A percentile compares a stretch with the other conserved stretches of the same genome.
These are phyloP conservation scores for Stachybotrys echinatus DNA, from an alignment of 2,329 filamentous ascomycete species.

Conservation along the genomic window DNA sequence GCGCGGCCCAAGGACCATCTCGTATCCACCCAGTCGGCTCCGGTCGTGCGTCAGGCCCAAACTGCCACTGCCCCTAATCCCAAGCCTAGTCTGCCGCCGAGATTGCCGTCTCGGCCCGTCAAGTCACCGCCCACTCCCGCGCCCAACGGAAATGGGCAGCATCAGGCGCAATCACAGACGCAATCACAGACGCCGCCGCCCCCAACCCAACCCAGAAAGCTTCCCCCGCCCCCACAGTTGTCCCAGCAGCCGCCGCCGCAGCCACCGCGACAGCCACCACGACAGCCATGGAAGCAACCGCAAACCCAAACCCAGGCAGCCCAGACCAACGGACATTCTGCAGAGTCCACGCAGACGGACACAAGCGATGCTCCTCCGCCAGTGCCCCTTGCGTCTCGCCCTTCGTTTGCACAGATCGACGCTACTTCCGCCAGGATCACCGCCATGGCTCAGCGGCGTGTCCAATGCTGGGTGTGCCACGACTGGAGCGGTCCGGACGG, in stretches of 20 bases:
- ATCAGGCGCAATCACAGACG: background rate
- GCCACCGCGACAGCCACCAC: constrained; percentile 6
- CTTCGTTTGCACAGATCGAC: constrained; percentile 45
- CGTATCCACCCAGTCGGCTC: constrained; percentile 5
- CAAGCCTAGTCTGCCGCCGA: constrained; percentile 41
- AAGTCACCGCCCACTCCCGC: constrained; percentile 18
- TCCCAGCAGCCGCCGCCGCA: constrained; percentile 36
- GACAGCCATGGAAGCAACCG: background rate
- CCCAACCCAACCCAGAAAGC: constrained; percentile 4
- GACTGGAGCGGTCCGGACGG: constrained; percentile 81
- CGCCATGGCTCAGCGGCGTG: constrained; percentile 16
- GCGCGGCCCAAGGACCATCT: constrained; percentile 7
- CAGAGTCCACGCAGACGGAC: constrained; percentile 8
- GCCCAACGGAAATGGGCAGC: background rate
- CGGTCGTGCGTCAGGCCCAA: constrained; percentile 24
- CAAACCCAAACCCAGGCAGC: constrained; percentile 2
- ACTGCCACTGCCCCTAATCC: constrained; percentile 15
- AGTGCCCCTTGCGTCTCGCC: constrained; percentile 46
- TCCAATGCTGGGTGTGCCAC: constrained; percentile 71
- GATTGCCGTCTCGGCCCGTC: constrained; percentile 44
- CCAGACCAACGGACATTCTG: constrained; percentile 6
- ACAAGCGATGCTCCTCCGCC: constrained; percentile 42
- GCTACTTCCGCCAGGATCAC: constrained; percentile 29
- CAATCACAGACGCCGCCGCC: background rate
- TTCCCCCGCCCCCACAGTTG: constrained; percentile 15